Percentiles rank a stretch among this genome's conserved stretches.
Evolutionary conservation across 805 yeast genomes (phyloP).

Genomic region (Zygoascus ofunaensis): DNA sequence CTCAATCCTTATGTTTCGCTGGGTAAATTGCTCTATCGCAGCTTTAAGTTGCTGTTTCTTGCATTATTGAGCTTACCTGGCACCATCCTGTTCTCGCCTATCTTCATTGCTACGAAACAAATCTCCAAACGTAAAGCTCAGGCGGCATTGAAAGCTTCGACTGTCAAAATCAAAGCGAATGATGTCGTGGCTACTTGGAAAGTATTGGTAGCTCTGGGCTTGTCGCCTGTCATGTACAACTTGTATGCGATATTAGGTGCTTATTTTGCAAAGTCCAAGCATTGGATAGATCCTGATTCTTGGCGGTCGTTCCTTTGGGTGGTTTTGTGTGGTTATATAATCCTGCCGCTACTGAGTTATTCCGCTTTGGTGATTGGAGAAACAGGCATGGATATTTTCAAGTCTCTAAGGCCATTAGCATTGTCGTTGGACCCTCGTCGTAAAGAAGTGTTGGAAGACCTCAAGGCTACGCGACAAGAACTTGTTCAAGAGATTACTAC

Average conservation of each 20-base stretch:
- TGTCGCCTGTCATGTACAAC: conserved; percentile 79
- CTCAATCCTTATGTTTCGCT: conserved; percentile 44
- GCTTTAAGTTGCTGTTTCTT: conserved; percentile 46
- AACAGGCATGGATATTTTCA: conserved; percentile 80
- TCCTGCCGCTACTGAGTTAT: conserved; percentile 65
- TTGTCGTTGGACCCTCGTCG: conserved; percentile 34
- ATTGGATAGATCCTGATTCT: conserved; percentile 25
- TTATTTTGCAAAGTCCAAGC: conserved; percentile 21
- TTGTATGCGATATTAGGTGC: conserved; percentile 54
- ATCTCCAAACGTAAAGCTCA: conserved; percentile 66
- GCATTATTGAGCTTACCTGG: conserved; percentile 76
- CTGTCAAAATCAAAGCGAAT: conserved; percentile 83
- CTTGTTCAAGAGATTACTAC: conserved; percentile 70
- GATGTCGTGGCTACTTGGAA: conserved; percentile 98
- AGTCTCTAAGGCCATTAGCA: conserved; percentile 72
- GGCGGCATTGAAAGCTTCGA: conserved; percentile 73
- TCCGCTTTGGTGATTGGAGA: conserved; percentile 91
- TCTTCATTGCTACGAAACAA: conserved; percentile 65
- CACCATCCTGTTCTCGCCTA: conserved; percentile 76
- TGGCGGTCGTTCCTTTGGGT: conserved; percentile 25
- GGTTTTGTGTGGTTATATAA: conserved; percentile 46
- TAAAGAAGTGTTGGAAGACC: conserved; percentile 35
- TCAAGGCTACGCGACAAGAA: conserved; percentile 52
- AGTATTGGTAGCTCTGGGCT: conserved; percentile 75
- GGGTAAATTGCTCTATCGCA: conserved; percentile 39